These are phyloP conservation scores for Ceriops decandra DNA, from an alignment of 345 rosid genomes.

Conservation along the genomic window DNA sequence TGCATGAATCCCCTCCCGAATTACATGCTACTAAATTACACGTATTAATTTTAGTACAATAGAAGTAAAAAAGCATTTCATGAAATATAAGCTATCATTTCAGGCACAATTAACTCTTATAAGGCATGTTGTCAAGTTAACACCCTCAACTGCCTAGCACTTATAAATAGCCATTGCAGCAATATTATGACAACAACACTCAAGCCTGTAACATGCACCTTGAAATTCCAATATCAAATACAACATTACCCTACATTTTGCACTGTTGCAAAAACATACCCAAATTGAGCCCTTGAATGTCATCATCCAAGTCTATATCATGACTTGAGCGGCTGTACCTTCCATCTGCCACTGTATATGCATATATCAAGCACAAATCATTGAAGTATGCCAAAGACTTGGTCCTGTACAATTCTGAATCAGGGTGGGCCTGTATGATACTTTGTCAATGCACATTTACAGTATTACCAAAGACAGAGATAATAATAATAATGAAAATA, in stretches of 20 bases:
- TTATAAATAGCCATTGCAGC: not conserved
- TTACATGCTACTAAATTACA: not conserved
- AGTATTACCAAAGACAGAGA: not conserved
- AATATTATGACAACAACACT: not conserved
- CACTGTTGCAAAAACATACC: slow-evolving; percentile 27
- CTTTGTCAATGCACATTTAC: slow-evolving; percentile 10
- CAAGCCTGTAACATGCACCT: not conserved
- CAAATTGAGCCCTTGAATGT: slow-evolving; percentile 34
- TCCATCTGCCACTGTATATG: slow-evolving; percentile 52
- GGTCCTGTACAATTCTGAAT: slow-evolving; percentile 34
- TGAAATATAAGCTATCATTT: not conserved
- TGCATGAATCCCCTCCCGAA: not conserved
- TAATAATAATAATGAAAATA: not conserved
- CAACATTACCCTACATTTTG: slow-evolving; percentile 1
- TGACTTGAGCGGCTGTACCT: slow-evolving; percentile 53
- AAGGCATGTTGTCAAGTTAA: too few species aligned
- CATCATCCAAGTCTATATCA: slow-evolving; percentile 51
- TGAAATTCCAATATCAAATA: slow-evolving; percentile 1
- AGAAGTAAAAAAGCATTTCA: too few species aligned
- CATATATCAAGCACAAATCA: slow-evolving; percentile 50
- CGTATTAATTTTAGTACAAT: not conserved
- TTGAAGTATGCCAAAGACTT: slow-evolving; percentile 37
- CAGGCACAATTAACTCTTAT: not conserved
- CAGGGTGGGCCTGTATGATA: slow-evolving; percentile 42
- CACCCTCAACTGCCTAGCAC: too few species aligned